These are phyloP conservation scores for Didymella arachidicola DNA, from an alignment of 2,329 filamentous ascomycete genomes.

Conservation along the genomic window DNA sequence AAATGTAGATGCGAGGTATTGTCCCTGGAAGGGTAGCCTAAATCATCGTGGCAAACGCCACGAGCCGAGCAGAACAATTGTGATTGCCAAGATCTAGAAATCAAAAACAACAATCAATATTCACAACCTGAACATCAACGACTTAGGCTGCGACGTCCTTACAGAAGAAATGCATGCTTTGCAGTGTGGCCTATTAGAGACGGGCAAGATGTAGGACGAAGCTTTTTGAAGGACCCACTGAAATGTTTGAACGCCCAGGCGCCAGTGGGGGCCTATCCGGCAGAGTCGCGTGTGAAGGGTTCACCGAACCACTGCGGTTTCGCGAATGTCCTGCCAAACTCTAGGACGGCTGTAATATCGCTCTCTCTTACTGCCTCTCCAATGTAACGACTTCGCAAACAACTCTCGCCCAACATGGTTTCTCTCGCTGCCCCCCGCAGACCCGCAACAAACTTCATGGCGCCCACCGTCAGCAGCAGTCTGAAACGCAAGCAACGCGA, in stretches of 20 bases:
- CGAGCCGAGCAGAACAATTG: not conserved
- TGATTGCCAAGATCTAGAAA: too few species aligned
- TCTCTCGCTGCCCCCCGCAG: constrained; percentile 47
- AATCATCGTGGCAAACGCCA: not conserved
- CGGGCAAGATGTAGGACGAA: constrained; percentile 6
- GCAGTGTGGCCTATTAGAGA: constrained; percentile 3
- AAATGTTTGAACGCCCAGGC: constrained; percentile 20
- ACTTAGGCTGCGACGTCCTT: not conserved
- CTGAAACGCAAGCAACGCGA: constrained; percentile 50
- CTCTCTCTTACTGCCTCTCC: constrained; percentile 21
- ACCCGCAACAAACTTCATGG: constrained; percentile 35
- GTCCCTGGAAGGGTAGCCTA: not conserved
- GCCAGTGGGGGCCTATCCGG: constrained; percentile 13
- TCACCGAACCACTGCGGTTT: constrained; percentile 17
- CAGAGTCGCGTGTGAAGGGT: constrained; percentile 22
- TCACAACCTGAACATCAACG: too few species aligned
- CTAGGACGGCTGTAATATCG: not conserved
- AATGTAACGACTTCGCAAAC: constrained; percentile 38
- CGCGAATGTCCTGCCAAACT: constrained; percentile 7
- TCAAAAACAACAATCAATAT: too few species aligned
- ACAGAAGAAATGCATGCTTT: too few species aligned
- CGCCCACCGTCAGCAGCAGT: constrained; percentile 41
- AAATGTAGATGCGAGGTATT: not conserved
- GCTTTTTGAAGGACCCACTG: constrained; percentile 11
- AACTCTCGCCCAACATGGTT: constrained; percentile 42